Evolutionary conservation across 2,329 filamentous ascomycete species (phyloP).

Genomic region (Tolypocladium paradoxum): DNA sequence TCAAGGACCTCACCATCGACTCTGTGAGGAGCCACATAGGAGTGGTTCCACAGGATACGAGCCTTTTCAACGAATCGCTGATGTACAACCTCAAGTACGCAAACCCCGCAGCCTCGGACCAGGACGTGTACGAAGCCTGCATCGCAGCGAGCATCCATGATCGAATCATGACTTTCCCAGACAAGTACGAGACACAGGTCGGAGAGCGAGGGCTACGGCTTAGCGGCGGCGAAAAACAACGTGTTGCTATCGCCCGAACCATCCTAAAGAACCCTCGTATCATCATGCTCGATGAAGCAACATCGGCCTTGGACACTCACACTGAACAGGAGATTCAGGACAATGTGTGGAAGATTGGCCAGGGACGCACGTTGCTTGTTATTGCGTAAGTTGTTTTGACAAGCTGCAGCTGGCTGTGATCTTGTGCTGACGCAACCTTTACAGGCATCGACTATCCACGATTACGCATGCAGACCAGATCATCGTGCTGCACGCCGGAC

Average conservation of each 20-base stretch:
- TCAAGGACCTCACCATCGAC: conserved; percentile 81
- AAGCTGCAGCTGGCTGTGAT: background rate
- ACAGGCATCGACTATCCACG: conserved; percentile 67
- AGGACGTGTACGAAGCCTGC: conserved; percentile 74
- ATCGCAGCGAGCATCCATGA: conserved; percentile 85
- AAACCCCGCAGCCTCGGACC: conserved; percentile 67
- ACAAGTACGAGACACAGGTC: conserved; percentile 81
- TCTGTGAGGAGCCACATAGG: conserved; percentile 87
- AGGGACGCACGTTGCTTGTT: conserved; percentile 84
- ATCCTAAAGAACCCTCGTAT: conserved; percentile 87
- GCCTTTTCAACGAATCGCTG: conserved; percentile 85
- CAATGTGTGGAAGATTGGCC: conserved; percentile 69
- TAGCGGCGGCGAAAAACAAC: conserved; percentile 86
- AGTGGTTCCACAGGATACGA: conserved; percentile 93
- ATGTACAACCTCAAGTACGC: conserved; percentile 95
- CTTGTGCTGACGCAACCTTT: conserved; percentile 9
- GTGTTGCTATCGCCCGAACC: conserved; percentile 85
- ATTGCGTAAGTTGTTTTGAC: conserved; percentile 58
- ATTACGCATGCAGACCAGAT: conserved; percentile 83
- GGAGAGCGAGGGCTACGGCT: conserved; percentile 80
- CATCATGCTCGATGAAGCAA: conserved; percentile 89
- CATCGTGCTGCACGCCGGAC: conserved; percentile 65
- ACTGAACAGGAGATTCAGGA: conserved; percentile 90
- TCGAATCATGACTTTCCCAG: conserved; percentile 79
- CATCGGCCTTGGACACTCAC: conserved; percentile 80